Conservation (phyloP, 805 yeast species). For the Ascoidea rubescens region DNA sequence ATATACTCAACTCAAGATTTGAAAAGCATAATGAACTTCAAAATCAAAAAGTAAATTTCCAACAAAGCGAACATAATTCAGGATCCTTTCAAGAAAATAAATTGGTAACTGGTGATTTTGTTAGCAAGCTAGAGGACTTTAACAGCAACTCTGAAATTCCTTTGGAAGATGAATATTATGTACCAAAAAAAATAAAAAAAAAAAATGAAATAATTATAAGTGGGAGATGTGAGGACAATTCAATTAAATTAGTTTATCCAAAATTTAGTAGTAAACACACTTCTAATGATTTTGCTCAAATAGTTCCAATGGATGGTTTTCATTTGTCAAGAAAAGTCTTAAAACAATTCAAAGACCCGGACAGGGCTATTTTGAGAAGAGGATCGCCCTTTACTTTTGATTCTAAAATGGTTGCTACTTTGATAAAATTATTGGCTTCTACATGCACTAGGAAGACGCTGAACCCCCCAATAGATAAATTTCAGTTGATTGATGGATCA, state of each 20-base stretch:
- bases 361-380: slow-evolving; percentile 44
- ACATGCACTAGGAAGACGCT: slow-evolving; percentile 13
- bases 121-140: not conserved
- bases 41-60: slow-evolving; percentile 1
- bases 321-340: slow-evolving; percentile 43
- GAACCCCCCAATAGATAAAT: not conserved
- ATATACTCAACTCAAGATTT: slow-evolving; percentile 22
- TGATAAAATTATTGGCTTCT: slow-evolving; percentile 18
- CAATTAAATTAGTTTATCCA: slow-evolving; percentile 5
- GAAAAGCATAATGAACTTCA: not conserved
- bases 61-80: not conserved
- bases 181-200: slow-evolving; percentile 7
- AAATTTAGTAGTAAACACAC: not conserved
- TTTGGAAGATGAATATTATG: slow-evolving; percentile 12
- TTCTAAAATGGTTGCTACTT: slow-evolving; percentile 27
- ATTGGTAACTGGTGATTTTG: not conserved
- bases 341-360: slow-evolving; percentile 36
- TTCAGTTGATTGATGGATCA: slow-evolving; percentile 1
- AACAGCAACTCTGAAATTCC: slow-evolving; percentile 1
- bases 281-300: slow-evolving; percentile 22
- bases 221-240: slow-evolving; percentile 14
- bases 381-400: slow-evolving; percentile 88
- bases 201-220: slow-evolving; percentile 7
- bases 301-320: slow-evolving; percentile 66
- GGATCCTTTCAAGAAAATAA: not conserved